Evolutionary conservation across 2,329 filamentous ascomycete species (phyloP).

Genomic region (Diplocarpon mali): DNA sequence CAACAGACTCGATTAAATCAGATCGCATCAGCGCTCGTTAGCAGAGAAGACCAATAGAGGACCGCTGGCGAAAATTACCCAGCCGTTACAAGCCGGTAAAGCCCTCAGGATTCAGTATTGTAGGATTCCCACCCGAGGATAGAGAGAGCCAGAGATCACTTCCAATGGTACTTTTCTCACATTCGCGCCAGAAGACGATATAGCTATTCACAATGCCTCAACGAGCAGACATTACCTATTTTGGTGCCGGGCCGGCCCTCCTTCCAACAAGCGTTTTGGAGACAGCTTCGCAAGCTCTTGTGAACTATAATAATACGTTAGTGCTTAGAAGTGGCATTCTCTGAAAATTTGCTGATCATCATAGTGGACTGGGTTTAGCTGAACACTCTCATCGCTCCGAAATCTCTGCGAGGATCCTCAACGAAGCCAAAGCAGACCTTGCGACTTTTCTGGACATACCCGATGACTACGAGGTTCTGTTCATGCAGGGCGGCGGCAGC

Average conservation of each 20-base stretch:
- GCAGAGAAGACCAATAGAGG: no score
- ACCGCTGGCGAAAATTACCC: no score
- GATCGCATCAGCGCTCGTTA: no score
- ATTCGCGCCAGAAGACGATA: neutral
- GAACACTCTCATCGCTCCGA: slow-evolving; percentile 85
- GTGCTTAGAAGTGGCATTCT: no score
- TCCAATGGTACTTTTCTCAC: neutral
- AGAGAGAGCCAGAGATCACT: no score
- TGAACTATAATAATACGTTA: slow-evolving; percentile 64
- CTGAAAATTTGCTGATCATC: no score
- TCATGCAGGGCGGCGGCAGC: slow-evolving; percentile 78
- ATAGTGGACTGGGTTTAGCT: slow-evolving; percentile 63
- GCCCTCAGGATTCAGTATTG: no score
- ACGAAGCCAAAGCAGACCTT: slow-evolving; percentile 65
- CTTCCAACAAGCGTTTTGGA: slow-evolving; percentile 76
- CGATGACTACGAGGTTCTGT: slow-evolving; percentile 75
- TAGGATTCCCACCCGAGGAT: no score
- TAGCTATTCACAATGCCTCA: slow-evolving; percentile 47
- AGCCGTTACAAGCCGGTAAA: no score
- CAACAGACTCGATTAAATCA: no score
- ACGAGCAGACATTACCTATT: slow-evolving; percentile 69
- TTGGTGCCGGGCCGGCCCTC: slow-evolving; percentile 81
- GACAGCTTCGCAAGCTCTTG: slow-evolving; percentile 60
- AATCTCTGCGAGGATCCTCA: slow-evolving; percentile 68
- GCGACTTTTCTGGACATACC: slow-evolving; percentile 69